A percentile compares a stretch with the other conserved stretches of the same genome.
phyloP scores from a whole-genome alignment of 441 rosid genomes.

The Erodium texanum region DNA sequence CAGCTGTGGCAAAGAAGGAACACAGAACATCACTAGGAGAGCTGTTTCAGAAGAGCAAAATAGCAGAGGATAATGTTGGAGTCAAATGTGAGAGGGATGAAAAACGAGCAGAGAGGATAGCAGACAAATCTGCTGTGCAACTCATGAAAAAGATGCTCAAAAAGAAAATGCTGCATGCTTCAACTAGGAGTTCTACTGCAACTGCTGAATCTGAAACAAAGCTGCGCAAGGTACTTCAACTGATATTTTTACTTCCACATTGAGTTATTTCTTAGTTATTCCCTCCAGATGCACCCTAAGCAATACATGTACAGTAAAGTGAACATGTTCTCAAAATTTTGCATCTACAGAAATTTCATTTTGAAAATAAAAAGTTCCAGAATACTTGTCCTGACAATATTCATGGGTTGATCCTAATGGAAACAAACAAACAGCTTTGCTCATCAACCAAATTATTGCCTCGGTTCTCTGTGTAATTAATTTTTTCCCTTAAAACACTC shows the following conservation, averaged over 20 bases:
- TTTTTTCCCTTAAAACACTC: neutral
- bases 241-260: neutral
- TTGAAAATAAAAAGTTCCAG: neutral
- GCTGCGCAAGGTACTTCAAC: conserved; percentile 45
- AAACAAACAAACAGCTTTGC: conserved; percentile 2
- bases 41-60: conserved; percentile 60
- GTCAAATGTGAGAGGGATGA: conserved; percentile 45
- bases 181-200: conserved; percentile 33
- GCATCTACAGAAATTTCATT: neutral
- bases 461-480: neutral
- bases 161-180: conserved; percentile 46
- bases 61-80: conserved; percentile 38
- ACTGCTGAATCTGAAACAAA: conserved; percentile 50
- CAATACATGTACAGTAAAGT: neutral
- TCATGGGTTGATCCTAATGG: conserved; percentile 1
- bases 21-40: conserved; percentile 69
- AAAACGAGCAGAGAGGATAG: conserved; percentile 45
- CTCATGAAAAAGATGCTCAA: conserved; percentile 53
- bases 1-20: conserved; percentile 52
- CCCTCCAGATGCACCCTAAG: neutral
- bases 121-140: conserved; percentile 47
- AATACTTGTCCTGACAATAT: neutral
- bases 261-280: neutral
- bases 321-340: neutral
- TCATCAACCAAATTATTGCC: neutral